These are phyloP conservation scores for Mycena vitilis DNA, from an alignment of 768 basidiomycete species.

Conservation along the genomic window DNA sequence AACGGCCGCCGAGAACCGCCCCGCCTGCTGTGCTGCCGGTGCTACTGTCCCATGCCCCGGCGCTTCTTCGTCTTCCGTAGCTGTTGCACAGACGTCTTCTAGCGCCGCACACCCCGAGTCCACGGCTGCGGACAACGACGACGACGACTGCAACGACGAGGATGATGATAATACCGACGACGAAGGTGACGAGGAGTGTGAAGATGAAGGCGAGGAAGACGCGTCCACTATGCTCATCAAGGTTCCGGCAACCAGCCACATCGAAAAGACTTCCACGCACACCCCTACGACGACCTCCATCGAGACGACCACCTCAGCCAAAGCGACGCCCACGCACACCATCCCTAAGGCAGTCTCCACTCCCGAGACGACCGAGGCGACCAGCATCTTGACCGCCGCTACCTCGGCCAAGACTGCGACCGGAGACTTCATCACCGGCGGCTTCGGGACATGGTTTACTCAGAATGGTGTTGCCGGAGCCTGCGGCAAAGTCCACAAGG, in stretches of 20 bases:
- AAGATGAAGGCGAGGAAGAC: constrained; percentile 41
- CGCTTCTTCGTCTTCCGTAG: neutral
- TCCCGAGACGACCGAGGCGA: constrained; percentile 18
- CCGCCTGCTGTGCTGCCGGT: constrained; percentile 64
- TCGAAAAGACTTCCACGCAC: constrained; percentile 23
- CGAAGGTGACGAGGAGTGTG: constrained; percentile 42
- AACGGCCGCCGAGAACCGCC: constrained; percentile 58
- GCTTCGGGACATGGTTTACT: constrained; percentile 73
- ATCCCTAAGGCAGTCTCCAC: constrained; percentile 36
- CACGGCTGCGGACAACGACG: constrained; percentile 44
- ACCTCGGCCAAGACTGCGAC: constrained; percentile 26
- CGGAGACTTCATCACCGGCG: constrained; percentile 48
- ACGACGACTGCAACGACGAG: constrained; percentile 43
- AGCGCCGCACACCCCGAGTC: constrained; percentile 36
- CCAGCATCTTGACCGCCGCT: constrained; percentile 28
- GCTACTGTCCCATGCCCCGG: constrained; percentile 36
- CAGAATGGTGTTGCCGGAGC: constrained; percentile 83
- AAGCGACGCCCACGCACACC: constrained; percentile 33
- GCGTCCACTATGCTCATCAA: constrained; percentile 23
- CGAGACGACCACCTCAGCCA: neutral
- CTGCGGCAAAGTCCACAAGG: constrained; percentile 64
- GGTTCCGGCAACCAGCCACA: constrained; percentile 22
- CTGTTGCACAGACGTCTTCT: constrained; percentile 25
- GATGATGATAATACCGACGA: constrained; percentile 47
- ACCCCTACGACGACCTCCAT: constrained; percentile 35